Base-by-base conservation (phyloP, 2,329 filamentous ascomycete genomes). In the Talaromyces sp. region DNA sequence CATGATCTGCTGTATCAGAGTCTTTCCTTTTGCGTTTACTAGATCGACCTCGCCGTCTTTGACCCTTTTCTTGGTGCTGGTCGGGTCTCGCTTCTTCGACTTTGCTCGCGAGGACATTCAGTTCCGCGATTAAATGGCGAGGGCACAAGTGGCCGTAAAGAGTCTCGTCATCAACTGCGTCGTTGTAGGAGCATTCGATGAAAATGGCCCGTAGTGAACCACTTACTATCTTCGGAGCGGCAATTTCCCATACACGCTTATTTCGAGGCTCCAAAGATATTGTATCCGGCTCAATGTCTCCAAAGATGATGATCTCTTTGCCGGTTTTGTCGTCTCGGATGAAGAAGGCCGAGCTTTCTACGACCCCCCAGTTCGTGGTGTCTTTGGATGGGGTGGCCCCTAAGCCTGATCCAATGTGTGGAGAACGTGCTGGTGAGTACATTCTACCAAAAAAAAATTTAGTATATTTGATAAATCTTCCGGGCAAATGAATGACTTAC, bases 181-280 rank as follows among this genome's bases (percentile, higher is more conserved):
- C 90, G 67, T 92, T 90, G 76, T 94, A 99, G 67, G 92, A 96
- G 77, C 94, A 98, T 81, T 99, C 95, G 70, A 99, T 96, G 73
- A 98, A 94, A 13, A 99, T 90, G 11, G 90, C 94, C 0, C 84
- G 85, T 0, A 99, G 83, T 3, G 85, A 83, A 1, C 92, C 91
- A 0, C 83, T 80, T 0, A 84, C 90, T 31, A 99, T 88, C 74
- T 96, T 97, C 9, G 90, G 90, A 0, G 93, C 94, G 0, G 94
- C 94, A 72, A 95, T 91, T 69, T 87, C 85, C 95, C 95, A 99
- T 14, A 99, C 87, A 14, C 83, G 82, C n/a, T 85, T 80, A 69
- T 95, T 98, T 27, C 93, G 88, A 0, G 94, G 93, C 1, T 87
- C 89, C 1, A 94, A 78, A 0, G 92, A 96, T 31, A 98, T 79